These are phyloP conservation scores for Mesembryanthemum crystallinum DNA, from an alignment of 148 eudicot species.

Conservation along the genomic window DNA sequence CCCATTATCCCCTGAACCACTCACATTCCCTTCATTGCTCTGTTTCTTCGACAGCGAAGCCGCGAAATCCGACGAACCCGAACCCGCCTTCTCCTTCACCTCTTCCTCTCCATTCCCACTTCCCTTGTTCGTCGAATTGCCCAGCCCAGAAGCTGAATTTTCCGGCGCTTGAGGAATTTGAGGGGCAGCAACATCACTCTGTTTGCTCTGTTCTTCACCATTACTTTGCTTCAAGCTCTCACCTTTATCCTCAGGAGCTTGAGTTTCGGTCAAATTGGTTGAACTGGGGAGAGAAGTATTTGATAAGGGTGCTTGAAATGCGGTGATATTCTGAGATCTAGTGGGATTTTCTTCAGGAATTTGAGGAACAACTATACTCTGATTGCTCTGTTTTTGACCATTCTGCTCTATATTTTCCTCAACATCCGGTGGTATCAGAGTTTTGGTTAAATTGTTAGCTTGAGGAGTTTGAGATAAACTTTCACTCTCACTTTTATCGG, in stretches of 20 bases:
- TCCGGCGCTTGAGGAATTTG: not conserved
- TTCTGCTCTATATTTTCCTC: not conserved
- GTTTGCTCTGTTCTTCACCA: slow-evolving; percentile 1
- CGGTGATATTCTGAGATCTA: slow-evolving; percentile 16
- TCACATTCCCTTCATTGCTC: slow-evolving; percentile 15
- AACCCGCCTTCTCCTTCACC: slow-evolving; percentile 20
- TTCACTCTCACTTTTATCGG: slow-evolving; percentile 31
- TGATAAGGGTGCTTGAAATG: slow-evolving; percentile 21
- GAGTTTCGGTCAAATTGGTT: slow-evolving; percentile 27
- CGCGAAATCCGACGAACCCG: slow-evolving; percentile 32
- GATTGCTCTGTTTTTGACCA: slow-evolving; percentile 1
- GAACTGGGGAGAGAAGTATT: slow-evolving; percentile 7
- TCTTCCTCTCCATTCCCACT: slow-evolving; percentile 25
- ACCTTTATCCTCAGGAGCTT: slow-evolving; percentile 20
- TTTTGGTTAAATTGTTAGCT: slow-evolving; percentile 5
- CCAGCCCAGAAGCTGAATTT: slow-evolving; percentile 18
- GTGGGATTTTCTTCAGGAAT: slow-evolving; percentile 8
- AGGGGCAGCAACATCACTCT: not conserved
- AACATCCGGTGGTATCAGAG: not conserved
- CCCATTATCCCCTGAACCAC: not conserved
- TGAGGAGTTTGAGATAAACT: slow-evolving; percentile 11
- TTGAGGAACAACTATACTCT: slow-evolving; percentile 11
- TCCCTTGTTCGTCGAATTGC: slow-evolving; percentile 8
- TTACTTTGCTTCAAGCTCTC: slow-evolving; percentile 30
- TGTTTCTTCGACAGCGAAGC: slow-evolving; percentile 38